phyloP scores from a whole-genome alignment of 192 early-diverging fungal species.

The Backusella tuberculispora region DNA sequence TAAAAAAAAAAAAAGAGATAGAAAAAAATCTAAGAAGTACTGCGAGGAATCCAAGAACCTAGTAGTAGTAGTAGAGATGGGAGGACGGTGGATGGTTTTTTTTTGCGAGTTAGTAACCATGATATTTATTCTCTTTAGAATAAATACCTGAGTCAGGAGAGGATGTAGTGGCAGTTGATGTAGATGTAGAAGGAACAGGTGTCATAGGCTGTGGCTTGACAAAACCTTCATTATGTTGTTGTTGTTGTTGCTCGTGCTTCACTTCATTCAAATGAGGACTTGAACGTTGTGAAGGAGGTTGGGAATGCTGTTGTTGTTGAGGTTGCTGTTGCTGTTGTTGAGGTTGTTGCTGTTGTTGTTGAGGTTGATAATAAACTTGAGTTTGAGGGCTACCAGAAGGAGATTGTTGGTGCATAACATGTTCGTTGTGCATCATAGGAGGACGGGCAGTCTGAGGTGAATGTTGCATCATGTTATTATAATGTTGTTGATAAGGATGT shows the following conservation, averaged over 20 bases:
- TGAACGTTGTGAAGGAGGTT: slow-evolving; percentile 17
- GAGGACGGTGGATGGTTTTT: no score
- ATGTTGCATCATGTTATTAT: slow-evolving; percentile 21
- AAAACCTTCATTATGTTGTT: slow-evolving; percentile 23
- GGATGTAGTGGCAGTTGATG: slow-evolving; percentile 37
- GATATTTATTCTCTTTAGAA: slow-evolving; percentile 1
- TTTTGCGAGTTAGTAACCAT: not conserved
- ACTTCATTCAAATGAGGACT: slow-evolving; percentile 23
- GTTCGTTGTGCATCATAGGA: slow-evolving; percentile 14
- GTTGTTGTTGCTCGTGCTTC: not conserved
- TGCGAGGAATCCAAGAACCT: slow-evolving; percentile 23
- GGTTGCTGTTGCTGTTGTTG: not conserved
- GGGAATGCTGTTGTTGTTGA: slow-evolving; percentile 26
- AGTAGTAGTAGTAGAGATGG: not conserved
- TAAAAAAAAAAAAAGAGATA: slow-evolving; percentile 1
- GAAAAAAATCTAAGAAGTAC: slow-evolving; percentile 16
- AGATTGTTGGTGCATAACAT: slow-evolving; percentile 19
- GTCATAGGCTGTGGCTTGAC: slow-evolving; percentile 30
- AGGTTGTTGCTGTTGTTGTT: slow-evolving; percentile 18
- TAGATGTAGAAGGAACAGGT: slow-evolving; percentile 43
- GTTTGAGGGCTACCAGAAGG: slow-evolving; percentile 21
- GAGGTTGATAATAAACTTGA: slow-evolving; percentile 28
- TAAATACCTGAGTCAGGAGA: slow-evolving; percentile 42
- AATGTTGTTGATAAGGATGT: slow-evolving; percentile 19
- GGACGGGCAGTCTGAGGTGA: slow-evolving; percentile 25